Evolutionary conservation across 2,329 filamentous ascomycete species (phyloP), one percentile per base, ranked within the genome.

Genomic region (Hortaea sp.): DNA sequence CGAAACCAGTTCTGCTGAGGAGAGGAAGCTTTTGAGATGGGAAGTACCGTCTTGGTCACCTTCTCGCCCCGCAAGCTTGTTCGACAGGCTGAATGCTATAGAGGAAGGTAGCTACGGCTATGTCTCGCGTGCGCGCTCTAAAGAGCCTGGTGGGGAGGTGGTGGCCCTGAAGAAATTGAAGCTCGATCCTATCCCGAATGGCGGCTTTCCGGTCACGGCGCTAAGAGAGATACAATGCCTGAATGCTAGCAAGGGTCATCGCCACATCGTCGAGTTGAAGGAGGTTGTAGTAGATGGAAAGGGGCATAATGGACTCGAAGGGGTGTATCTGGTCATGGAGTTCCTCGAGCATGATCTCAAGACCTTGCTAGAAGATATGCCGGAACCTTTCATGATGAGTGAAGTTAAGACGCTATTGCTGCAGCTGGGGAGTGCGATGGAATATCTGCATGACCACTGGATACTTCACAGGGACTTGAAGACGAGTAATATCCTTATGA

Each of bases 271-370:
- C 9, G 69, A 75, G 38, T 69, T 98, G 46, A 76, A 80, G 46
- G 90, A 97, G 63, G 83, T 97, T 6, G 87, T 97, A 0, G 56
- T 49, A 6, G 32, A n/a, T n/a, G 32, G 32, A 4, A 9, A 35
- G 32, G 32, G 32, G 4, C n/a, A 9, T 9, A n/a, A n/a, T 9
- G 61, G 62, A 5, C 53, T 57, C 39, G 51, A 50, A 7, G 78
- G 83, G 69, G 84, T 95, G 54, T 94, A 88, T 65, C 79, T 98
- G 47, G 92, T 97, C 52, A 90, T 98, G 75, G 89, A 95, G 63
- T 98, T 97, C 67, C 75, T 95, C 59, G 90, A 97, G 71, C 92
- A 98, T 73, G 92, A 98, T 62, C 80, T 98, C 47, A 94, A 94
- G 67, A 86, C 84, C 46, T 77, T 98, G 47, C 84, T 95, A 53